Conservation (phyloP, 2,329 filamentous ascomycete species). For the Emergomyces africanus region DNA sequence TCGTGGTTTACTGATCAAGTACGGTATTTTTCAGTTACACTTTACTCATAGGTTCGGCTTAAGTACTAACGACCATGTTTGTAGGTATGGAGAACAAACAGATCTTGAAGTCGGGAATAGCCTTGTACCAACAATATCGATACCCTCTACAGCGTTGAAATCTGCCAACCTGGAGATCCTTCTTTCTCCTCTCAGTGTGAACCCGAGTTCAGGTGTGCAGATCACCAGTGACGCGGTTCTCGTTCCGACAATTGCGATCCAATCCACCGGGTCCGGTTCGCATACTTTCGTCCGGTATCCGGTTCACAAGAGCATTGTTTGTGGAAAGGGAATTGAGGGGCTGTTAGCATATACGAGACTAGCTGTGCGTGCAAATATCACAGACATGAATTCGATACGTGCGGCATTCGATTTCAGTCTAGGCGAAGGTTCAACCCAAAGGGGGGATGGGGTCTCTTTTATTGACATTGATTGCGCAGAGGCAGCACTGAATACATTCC, state of each 20-base stretch:
- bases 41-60: conserved; percentile 25
- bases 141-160: conserved; percentile 45
- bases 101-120: conserved; percentile 35
- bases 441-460: conserved; percentile 27
- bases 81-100: conserved; percentile 42
- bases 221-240: conserved; percentile 51
- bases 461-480: conserved; percentile 53
- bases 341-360: conserved; percentile 33
- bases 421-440: conserved; percentile 27
- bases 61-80: neutral
- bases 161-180: conserved; percentile 48
- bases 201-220: conserved; percentile 34
- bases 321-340: conserved; percentile 60
- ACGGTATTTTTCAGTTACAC: conserved; percentile 50
- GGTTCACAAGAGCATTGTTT: conserved; percentile 67
- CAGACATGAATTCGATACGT: conserved; percentile 21
- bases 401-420: conserved; percentile 35
- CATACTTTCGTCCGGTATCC: conserved; percentile 61
- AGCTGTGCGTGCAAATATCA: conserved; percentile 19
- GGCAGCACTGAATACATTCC: conserved; percentile 53
- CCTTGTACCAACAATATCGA: conserved; percentile 41
- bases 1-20: conserved; percentile 52
- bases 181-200: conserved; percentile 40
- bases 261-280: conserved; percentile 49
- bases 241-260: conserved; percentile 62